These are phyloP conservation scores for Brassica napus DNA, from an alignment of 345 rosid species.

Conservation along the genomic window DNA sequence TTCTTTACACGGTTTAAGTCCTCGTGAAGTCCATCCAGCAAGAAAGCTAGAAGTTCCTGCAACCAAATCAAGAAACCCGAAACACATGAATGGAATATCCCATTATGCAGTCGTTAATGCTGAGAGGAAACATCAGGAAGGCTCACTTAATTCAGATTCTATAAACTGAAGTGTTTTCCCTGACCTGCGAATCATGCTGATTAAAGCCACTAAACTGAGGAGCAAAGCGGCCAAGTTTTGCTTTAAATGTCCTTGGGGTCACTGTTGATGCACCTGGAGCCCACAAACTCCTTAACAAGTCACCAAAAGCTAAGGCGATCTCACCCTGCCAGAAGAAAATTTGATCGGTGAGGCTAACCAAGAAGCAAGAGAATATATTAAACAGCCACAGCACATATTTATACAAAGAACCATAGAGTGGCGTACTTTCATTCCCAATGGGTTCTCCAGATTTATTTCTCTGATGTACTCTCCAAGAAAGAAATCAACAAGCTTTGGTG, in stretches of 20 bases:
- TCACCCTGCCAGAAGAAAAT: conserved; percentile 66
- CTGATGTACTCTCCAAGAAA: conserved; percentile 84
- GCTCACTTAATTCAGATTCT: conserved; percentile 34
- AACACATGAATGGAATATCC: conserved; percentile 31
- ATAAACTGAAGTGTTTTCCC: conserved; percentile 40
- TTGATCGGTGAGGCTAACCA: conserved; percentile 18
- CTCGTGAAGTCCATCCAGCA: conserved; percentile 97
- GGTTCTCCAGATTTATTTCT: conserved; percentile 89
- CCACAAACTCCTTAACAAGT: conserved; percentile 87
- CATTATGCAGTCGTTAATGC: conserved; percentile 17
- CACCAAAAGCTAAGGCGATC: conserved; percentile 94
- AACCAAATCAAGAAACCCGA: conserved; percentile 39
- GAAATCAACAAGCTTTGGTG: conserved; percentile 95
- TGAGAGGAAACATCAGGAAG: conserved; percentile 19
- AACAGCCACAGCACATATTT: conserved; percentile 5
- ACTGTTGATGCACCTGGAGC: conserved; percentile 87
- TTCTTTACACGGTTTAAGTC: conserved; percentile 91
- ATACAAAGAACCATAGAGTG: conserved; percentile 27
- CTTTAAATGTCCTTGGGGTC: conserved; percentile 85
- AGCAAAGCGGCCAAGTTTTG: conserved; percentile 95
- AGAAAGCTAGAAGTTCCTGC: conserved; percentile 93
- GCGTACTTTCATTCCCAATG: conserved; percentile 93
- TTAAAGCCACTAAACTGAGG: conserved; percentile 93
- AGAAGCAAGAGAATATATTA: conserved; percentile 16
- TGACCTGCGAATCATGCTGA: conserved; percentile 99